Conservation (phyloP, 495 filamentous ascomycete species). For the Xylaria telfairii region DNA sequence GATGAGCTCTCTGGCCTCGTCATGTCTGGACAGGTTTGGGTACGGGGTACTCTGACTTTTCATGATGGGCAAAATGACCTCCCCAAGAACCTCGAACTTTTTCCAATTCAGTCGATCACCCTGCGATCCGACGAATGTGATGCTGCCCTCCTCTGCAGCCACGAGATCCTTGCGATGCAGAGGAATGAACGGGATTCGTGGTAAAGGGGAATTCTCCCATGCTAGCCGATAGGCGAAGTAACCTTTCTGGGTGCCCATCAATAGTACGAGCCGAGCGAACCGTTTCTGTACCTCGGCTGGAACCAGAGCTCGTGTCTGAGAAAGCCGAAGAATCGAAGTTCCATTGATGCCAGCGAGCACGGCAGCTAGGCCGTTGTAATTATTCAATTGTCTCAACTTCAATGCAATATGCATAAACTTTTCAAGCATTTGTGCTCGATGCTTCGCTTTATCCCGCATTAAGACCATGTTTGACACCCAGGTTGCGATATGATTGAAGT, state of each 20-base stretch:
- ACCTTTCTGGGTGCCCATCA: conserved; percentile 91
- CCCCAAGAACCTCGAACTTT: conserved; percentile 96
- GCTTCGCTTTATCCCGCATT: conserved; percentile 93
- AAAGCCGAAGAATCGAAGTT: conserved; percentile 83
- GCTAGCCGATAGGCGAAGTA: conserved; percentile 94
- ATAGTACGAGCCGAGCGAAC: conserved; percentile 85
- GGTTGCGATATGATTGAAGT: conserved; percentile 94
- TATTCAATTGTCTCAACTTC: conserved; percentile 88
- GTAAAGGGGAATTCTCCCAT: conserved; percentile 90
- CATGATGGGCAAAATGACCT: conserved; percentile 88
- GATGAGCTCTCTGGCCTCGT: conserved; percentile 71
- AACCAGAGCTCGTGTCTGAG: conserved; percentile 81
- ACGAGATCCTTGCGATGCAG: conserved; percentile 88
- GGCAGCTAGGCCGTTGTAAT: conserved; percentile 94
- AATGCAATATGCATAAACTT: conserved; percentile 90
- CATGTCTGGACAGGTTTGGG: conserved; percentile 67
- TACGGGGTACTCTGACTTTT: conserved; percentile 88
- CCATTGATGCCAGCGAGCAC: conserved; percentile 92
- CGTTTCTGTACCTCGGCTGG: conserved; percentile 71
- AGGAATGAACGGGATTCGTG: conserved; percentile 94
- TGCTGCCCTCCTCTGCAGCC: conserved; percentile 89
- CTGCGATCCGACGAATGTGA: conserved; percentile 80
- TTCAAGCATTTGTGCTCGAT: conserved; percentile 85
- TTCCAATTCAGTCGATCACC: conserved; percentile 90
- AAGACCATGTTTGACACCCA: conserved; percentile 93